phyloP scores from a whole-genome alignment of 768 basidiomycete genomes.

The Tricholomella constricta region DNA sequence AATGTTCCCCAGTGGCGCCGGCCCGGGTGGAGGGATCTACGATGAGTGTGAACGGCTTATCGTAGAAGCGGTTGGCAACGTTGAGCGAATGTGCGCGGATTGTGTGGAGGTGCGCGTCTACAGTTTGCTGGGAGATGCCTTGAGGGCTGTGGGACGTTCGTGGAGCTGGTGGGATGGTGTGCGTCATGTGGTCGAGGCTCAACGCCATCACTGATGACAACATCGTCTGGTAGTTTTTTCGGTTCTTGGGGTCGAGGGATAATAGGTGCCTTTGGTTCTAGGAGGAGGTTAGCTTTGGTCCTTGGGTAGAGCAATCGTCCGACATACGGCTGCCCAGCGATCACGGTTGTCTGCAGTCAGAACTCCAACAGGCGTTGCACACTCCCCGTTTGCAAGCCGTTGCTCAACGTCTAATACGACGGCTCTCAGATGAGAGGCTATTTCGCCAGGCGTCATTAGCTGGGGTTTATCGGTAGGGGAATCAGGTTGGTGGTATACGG shows the following conservation, averaged over 20 bases:
- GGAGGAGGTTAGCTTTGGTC: background rate
- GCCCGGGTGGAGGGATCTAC: conserved; percentile 86
- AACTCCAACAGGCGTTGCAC: conserved; percentile 62
- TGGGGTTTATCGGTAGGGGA: conserved; percentile 27
- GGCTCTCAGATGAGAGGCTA: conserved; percentile 46
- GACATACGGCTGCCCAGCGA: conserved; percentile 72
- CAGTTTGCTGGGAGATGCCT: conserved; percentile 34
- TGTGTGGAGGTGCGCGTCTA: conserved; percentile 77
- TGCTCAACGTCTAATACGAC: conserved; percentile 58
- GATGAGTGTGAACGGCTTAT: conserved; percentile 82
- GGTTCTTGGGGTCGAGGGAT: conserved; percentile 67
- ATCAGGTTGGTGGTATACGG: conserved; percentile 52
- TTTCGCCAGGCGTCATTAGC: conserved; percentile 38
- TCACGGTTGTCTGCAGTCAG: conserved; percentile 83
- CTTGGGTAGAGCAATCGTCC: background rate
- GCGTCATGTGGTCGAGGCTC: conserved; percentile 76
- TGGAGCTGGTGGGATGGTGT: conserved; percentile 35
- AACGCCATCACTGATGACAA: conserved; percentile 78
- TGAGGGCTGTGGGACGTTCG: conserved; percentile 26
- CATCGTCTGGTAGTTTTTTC: conserved; percentile 58
- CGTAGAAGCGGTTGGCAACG: conserved; percentile 83
- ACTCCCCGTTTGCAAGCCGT: conserved; percentile 54
- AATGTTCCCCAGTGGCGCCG: conserved; percentile 89
- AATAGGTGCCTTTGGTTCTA: conserved; percentile 77
- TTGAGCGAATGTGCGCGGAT: conserved; percentile 63